These are phyloP conservation scores for Umbelopsis sp. DNA, from an alignment of 192 early-diverging fungal species.

Conservation along the genomic window DNA sequence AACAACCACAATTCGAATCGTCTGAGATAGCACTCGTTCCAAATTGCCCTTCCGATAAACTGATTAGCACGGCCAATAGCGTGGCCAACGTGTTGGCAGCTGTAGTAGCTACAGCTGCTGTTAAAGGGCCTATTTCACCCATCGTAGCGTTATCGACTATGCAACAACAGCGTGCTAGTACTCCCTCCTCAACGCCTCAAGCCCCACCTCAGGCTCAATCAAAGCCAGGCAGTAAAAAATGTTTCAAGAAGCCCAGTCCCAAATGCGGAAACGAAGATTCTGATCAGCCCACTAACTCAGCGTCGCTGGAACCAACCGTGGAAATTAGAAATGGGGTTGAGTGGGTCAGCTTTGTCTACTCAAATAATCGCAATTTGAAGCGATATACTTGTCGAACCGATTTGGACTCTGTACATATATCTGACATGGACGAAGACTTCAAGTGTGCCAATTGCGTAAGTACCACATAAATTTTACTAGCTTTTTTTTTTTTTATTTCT, in stretches of 20 bases:
- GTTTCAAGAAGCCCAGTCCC: slow-evolving; percentile 18
- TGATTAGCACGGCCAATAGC: slow-evolving; percentile 14
- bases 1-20: neutral
- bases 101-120: slow-evolving; percentile 2
- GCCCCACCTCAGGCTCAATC: neutral
- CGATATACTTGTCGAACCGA: slow-evolving; percentile 75
- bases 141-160: slow-evolving; percentile 11
- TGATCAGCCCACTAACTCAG: slow-evolving; percentile 16
- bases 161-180: neutral
- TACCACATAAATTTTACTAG: neutral
- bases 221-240: slow-evolving; percentile 9
- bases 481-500: neutral
- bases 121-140: slow-evolving; percentile 11
- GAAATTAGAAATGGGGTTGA: slow-evolving; percentile 55
- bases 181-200: neutral
- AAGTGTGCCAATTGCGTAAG: slow-evolving; percentile 75
- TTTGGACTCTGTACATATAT: slow-evolving; percentile 58
- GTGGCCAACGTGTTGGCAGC: slow-evolving; percentile 15
- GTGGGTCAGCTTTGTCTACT: slow-evolving; percentile 73
- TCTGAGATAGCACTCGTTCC: slow-evolving; percentile 19
- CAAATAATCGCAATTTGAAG: slow-evolving; percentile 63
- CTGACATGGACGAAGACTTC: slow-evolving; percentile 58
- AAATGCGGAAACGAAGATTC: slow-evolving; percentile 13
- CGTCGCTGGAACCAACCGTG: slow-evolving; percentile 35
- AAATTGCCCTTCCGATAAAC: slow-evolving; percentile 17